Evolutionary conservation across 345 rosid species (phyloP).

Genomic region (Eucalyptus coolabah): DNA sequence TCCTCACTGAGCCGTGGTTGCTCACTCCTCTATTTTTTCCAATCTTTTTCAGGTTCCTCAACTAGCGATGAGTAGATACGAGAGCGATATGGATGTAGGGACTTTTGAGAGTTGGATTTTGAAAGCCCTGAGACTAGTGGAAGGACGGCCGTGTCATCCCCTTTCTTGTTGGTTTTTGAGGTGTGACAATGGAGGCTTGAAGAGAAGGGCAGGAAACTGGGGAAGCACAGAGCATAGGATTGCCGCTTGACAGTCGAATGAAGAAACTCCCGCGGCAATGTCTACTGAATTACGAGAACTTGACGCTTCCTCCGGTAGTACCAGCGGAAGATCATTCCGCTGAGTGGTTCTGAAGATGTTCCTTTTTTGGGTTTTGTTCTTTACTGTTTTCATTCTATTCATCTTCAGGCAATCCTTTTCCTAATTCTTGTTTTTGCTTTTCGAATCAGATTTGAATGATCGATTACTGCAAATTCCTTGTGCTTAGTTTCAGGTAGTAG

Average conservation of each 20-base stretch:
- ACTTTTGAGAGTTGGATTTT: too few relatives aligned
- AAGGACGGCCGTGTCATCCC: too few relatives aligned
- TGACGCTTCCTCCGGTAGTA: constrained; percentile 25
- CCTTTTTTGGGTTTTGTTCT: background rate
- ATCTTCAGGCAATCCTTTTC: background rate
- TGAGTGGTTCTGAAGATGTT: background rate
- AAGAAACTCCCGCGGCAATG: background rate
- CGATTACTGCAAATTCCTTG: background rate
- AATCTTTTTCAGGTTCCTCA: accelerated
- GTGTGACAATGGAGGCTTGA: background rate
- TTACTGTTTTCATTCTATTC: background rate
- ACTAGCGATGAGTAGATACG: too few relatives aligned
- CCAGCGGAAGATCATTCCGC: background rate
- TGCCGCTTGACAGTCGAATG: background rate
- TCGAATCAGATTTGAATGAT: background rate
- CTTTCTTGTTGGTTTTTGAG: too few relatives aligned
- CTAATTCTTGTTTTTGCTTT: background rate
- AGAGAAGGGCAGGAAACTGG: background rate
- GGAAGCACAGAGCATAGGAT: background rate
- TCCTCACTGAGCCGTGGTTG: too few relatives aligned
- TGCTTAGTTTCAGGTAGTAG: constrained; percentile 29
- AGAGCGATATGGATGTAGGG: too few relatives aligned
- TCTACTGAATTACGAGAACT: constrained; percentile 25
- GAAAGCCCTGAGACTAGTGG: too few relatives aligned
- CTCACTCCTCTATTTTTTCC: too few relatives aligned